A percentile compares a stretch with the other conserved stretches of the same genome.
phyloP scores from a whole-genome alignment of 2,329 filamentous ascomycete species.

The Sphaerulina populicola region DNA sequence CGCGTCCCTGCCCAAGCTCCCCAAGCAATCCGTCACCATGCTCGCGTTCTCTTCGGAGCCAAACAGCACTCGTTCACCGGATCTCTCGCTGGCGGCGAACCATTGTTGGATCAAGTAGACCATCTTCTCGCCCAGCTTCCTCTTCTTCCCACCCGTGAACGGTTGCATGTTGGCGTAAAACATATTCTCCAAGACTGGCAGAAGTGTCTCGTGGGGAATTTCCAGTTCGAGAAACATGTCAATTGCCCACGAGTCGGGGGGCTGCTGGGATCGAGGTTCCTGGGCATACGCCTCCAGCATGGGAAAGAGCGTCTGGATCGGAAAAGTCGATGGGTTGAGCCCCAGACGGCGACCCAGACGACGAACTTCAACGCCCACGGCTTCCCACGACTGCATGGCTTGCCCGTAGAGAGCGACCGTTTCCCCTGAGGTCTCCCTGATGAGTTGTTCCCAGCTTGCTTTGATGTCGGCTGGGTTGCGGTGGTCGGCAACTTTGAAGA shows the following conservation, averaged over 20 bases:
- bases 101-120: constrained; percentile 54
- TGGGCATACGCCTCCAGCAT: constrained; percentile 49
- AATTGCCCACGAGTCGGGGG: constrained; percentile 52
- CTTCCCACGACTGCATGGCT: constrained; percentile 57
- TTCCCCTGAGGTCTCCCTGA: constrained; percentile 55
- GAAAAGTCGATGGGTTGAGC: constrained; percentile 29
- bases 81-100: constrained; percentile 50
- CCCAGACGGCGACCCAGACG: constrained; percentile 48
- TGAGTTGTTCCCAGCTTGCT: constrained; percentile 73
- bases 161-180: constrained; percentile 60
- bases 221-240: constrained; percentile 58
- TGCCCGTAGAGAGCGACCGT: constrained; percentile 38
- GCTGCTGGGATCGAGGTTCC: constrained; percentile 44
- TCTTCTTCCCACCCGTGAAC: constrained; percentile 49
- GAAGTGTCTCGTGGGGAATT: constrained; percentile 53
- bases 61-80: constrained; percentile 47
- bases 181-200: constrained; percentile 55
- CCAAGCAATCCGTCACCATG: constrained; percentile 30
- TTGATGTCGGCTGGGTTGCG: constrained; percentile 77
- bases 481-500: constrained; percentile 87
- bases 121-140: constrained; percentile 53
- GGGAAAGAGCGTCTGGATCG: constrained; percentile 41
- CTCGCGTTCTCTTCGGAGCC: constrained; percentile 53
- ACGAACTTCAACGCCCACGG: constrained; percentile 54
- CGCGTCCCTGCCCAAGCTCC: constrained; percentile 19